Conservation (phyloP, 148 eudicot genomes). For the Cornus suecica region DNA sequence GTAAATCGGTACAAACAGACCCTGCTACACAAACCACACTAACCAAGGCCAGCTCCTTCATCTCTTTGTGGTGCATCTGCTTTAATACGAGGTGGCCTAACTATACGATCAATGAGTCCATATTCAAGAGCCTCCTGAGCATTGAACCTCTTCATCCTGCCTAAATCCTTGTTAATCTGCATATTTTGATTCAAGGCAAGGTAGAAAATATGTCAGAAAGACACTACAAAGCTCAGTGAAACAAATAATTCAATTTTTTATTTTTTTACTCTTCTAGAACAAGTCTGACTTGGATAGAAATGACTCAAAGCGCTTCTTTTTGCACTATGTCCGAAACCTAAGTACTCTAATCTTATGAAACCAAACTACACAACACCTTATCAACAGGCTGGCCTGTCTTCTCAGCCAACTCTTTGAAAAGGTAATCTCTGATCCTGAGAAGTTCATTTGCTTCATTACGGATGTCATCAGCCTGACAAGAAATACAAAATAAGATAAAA, state of each 20-base stretch:
- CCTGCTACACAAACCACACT: slow-evolving; percentile 18
- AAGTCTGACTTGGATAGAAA: too few relatives aligned
- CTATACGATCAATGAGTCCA: slow-evolving; percentile 80
- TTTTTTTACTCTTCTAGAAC: too few relatives aligned
- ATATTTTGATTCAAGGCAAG: slow-evolving; percentile 10
- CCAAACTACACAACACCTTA: slow-evolving; percentile 40
- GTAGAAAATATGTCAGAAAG: background rate
- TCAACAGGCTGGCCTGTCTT: slow-evolving; percentile 86
- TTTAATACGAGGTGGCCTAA: slow-evolving; percentile 60
- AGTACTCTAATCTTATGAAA: too few relatives aligned
- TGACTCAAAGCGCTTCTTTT: too few relatives aligned
- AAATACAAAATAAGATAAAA: background rate
- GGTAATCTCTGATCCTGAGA: slow-evolving; percentile 73
- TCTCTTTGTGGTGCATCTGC: slow-evolving; percentile 59
- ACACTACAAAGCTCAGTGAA: background rate
- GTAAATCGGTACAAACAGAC: background rate
- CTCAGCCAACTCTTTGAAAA: slow-evolving; percentile 69
- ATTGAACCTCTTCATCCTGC: slow-evolving; percentile 53
- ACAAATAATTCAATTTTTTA: too few relatives aligned
- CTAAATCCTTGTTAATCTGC: slow-evolving; percentile 76
- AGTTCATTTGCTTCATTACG: slow-evolving; percentile 79
- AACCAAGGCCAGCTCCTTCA: slow-evolving; percentile 63
- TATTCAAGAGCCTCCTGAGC: slow-evolving; percentile 87
- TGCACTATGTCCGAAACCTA: too few relatives aligned
- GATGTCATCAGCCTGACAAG: slow-evolving; percentile 71